Conservation (phyloP, 2,329 filamentous ascomycete species). For the Ophiocordyceps australis region DNA sequence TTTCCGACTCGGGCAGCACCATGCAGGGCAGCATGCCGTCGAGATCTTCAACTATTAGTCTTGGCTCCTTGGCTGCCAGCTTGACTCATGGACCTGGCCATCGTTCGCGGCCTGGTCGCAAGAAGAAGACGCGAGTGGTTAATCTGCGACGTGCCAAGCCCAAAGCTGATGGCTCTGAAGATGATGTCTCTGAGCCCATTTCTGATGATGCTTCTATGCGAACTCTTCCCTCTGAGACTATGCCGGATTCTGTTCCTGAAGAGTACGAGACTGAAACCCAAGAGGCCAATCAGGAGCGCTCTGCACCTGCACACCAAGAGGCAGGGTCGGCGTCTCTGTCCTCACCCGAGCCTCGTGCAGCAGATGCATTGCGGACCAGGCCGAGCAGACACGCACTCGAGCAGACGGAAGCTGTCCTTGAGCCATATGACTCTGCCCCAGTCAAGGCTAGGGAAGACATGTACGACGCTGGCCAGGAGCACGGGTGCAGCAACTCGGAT, state of each 20-base stretch:
- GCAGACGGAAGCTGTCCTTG: slow-evolving; percentile 6
- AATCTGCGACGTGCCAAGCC: slow-evolving; percentile 52
- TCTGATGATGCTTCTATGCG: slow-evolving; percentile 37
- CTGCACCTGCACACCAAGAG: slow-evolving; percentile 9
- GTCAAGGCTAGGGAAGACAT: too few relatives aligned
- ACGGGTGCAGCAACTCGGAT: slow-evolving; percentile 20
- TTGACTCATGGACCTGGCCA: slow-evolving; percentile 44
- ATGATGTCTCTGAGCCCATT: slow-evolving; percentile 24
- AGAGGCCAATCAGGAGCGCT: slow-evolving; percentile 17
- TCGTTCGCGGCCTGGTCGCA: slow-evolving; percentile 45
- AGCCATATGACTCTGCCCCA: slow-evolving; percentile 14
- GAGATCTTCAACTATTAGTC: slow-evolving; percentile 45
- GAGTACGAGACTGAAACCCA: slow-evolving; percentile 33
- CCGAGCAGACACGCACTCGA: too few relatives aligned
- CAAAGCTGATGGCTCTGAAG: slow-evolving; percentile 31
- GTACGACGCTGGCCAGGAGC: too few relatives aligned
- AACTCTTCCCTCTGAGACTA: slow-evolving; percentile 42
- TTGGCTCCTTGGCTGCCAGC: slow-evolving; percentile 41
- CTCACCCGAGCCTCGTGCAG: too few relatives aligned
- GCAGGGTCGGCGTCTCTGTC: too few relatives aligned
- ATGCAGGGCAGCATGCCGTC: slow-evolving; percentile 45
- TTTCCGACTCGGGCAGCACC: slow-evolving; percentile 51
- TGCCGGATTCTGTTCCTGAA: slow-evolving; percentile 37
- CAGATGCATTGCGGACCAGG: too few relatives aligned
- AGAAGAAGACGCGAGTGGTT: slow-evolving; percentile 71